Evolutionary conservation across 164 flowering plant genomes (phyloP).

Genomic region (Nymphaea thermarum): DNA sequence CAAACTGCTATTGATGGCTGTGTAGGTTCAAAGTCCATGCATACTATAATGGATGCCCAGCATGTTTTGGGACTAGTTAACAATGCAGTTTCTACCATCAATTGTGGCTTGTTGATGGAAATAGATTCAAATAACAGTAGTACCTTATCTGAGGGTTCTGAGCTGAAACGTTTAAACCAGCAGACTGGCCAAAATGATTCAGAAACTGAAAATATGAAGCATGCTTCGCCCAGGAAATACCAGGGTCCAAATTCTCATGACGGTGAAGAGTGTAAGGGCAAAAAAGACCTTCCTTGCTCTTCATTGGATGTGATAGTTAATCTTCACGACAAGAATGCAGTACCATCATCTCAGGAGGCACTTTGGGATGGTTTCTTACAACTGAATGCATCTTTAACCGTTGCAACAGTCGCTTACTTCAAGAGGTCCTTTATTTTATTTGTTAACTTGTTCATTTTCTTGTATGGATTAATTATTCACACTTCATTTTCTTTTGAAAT

Average conservation of each 20-base stretch:
- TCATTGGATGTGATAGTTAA: constrained; percentile 8
- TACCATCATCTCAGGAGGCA: constrained; percentile 18
- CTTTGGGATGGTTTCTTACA: constrained; percentile 59
- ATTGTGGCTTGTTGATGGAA: background rate
- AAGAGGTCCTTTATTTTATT: constrained; percentile 34
- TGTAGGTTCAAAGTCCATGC: background rate
- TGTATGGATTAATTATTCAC: too few species aligned
- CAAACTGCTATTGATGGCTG: background rate
- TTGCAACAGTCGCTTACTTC: constrained; percentile 41
- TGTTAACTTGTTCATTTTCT: background rate
- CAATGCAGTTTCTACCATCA: background rate
- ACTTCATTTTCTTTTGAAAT: too few species aligned
- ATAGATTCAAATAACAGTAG: background rate
- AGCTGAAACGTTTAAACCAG: background rate
- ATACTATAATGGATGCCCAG: background rate
- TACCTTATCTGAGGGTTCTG: background rate
- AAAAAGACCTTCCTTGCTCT: background rate
- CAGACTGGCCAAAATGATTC: background rate
- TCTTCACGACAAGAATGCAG: constrained; percentile 12
- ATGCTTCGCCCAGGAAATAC: background rate
- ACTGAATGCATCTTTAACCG: constrained; percentile 29
- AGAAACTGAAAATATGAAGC: background rate
- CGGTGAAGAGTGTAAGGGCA: background rate
- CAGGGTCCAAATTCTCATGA: background rate
- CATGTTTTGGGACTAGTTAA: background rate